phyloP scores from a whole-genome alignment of 768 basidiomycete genomes.

The Naganishia randhawae region DNA sequence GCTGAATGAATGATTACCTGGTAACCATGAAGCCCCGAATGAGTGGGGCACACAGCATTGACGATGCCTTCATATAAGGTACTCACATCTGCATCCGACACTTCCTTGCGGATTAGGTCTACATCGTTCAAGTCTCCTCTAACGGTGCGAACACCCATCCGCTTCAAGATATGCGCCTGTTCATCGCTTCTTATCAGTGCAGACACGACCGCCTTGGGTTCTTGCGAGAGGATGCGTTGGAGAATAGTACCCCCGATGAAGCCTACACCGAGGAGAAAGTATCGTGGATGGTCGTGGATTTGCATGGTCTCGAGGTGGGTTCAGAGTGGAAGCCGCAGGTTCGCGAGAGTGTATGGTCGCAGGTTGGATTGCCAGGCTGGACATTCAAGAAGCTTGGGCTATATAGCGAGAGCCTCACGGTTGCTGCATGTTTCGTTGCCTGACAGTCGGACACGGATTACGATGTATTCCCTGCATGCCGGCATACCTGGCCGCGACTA shows the following conservation, averaged over 20 bases:
- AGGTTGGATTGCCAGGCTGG: no score
- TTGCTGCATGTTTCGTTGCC: no score
- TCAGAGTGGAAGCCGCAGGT: no score
- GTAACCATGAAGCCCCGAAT: no score
- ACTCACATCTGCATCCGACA: background rate
- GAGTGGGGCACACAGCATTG: background rate
- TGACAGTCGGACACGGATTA: no score
- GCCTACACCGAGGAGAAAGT: constrained; percentile 1
- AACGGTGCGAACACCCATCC: background rate
- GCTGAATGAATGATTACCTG: background rate
- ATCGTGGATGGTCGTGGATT: background rate
- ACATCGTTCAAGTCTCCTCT: constrained; percentile 1
- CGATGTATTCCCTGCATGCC: no score
- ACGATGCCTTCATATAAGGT: background rate
- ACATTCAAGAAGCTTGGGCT: no score
- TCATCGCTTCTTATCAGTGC: background rate
- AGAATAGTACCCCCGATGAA: background rate
- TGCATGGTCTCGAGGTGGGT: no score
- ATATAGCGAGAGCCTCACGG: no score
- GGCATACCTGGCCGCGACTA: no score
- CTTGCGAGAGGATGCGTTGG: background rate
- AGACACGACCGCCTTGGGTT: background rate
- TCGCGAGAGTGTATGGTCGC: no score
- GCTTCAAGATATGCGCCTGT: background rate
- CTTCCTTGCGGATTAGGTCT: background rate